Evolutionary conservation across 2,329 filamentous ascomycete species (phyloP), one percentile per base, ranked within the genome.

Genomic region (Alternaria infectoria): DNA sequence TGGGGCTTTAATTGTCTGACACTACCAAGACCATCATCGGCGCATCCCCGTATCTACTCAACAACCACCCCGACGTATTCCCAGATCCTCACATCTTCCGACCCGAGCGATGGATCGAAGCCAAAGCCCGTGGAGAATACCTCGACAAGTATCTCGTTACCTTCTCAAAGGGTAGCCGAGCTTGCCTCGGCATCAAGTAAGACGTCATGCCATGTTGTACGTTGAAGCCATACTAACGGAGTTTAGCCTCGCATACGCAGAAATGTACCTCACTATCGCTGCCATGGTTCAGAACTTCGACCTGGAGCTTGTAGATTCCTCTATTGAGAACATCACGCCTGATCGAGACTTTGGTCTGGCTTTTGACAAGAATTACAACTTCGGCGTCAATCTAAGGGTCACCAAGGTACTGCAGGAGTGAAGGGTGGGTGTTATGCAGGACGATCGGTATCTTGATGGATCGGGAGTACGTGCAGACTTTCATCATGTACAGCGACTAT

Each of bases 81-180:
- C 71, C 74, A 6, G 57, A 70, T 15, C 72, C 74, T 5, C 13
- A 62, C 1, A 49, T 46, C 5, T 69, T 66, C 44, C 57, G 59
- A 1, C 67, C 67, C 11, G 65, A 69, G 57, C 67, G 65, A 23
- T 69, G 65, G 65, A 59, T 65, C 40, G 65, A 69, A 43, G 67
- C 67, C 17, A 43, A 50, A 54, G 49, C 54, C 2, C 49, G 44
- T 5, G 61, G 61, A n/a, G 58, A 62, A 21, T 57, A 64, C 8
- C 56, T 81, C 10, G 69, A 77, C 21, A 74, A 71, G 17, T 82
- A 80, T 54, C 65, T 83, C 28, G 73, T 82, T 5, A 64, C 77
- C 0, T 84, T 84, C 57, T 70, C 72, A 15, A 78, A 77, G 44
- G 81, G 81, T 0, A 76, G 73, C 7, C 66, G 81, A 26, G 72